Conservation (phyloP, 2,329 filamentous ascomycete genomes). For the Diaporthe destruens region DNA sequence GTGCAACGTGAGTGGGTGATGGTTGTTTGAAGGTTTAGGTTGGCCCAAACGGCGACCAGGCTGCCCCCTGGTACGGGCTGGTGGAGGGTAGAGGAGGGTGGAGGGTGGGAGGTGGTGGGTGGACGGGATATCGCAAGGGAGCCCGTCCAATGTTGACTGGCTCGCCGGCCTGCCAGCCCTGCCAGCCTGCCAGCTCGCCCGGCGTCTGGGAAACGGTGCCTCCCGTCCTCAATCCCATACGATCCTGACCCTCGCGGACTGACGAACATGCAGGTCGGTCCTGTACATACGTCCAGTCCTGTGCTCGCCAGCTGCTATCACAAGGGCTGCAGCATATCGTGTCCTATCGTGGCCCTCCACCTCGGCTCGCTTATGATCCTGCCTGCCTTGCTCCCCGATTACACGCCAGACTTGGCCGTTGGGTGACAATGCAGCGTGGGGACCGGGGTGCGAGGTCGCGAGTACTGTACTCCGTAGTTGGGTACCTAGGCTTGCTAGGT, state of each 20-base stretch:
- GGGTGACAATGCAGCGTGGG: conserved; percentile 32
- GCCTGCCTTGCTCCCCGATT: conserved; percentile 30
- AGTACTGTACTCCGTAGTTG: too few species aligned
- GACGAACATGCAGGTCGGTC: conserved; percentile 2
- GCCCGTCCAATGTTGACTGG: conserved; percentile 34
- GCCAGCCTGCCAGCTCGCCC: too few species aligned
- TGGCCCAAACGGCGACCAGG: conserved; percentile 39
- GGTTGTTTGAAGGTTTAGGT: conserved; percentile 43
- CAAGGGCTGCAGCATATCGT: conserved; percentile 13
- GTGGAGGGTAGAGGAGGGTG: conserved; percentile 14
- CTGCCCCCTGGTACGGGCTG: conserved; percentile 36
- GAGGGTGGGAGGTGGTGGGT: neutral
- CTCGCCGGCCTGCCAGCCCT: neutral
- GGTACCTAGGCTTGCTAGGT: too few species aligned
- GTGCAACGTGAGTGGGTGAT: conserved; percentile 51
- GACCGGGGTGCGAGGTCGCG: conserved; percentile 7
- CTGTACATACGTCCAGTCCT: conserved; percentile 3
- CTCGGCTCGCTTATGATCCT: conserved; percentile 14
- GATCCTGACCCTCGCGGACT: neutral
- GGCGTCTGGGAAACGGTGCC: conserved; percentile 19
- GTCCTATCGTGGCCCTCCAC: conserved; percentile 31
- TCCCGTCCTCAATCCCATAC: conserved; percentile 14
- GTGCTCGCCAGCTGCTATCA: neutral
- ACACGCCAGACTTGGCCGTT: conserved; percentile 28
- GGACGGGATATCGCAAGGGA: conserved; percentile 37